These are phyloP conservation scores for Salix purpurea DNA, from an alignment of 345 rosid genomes.

Conservation along the genomic window DNA sequence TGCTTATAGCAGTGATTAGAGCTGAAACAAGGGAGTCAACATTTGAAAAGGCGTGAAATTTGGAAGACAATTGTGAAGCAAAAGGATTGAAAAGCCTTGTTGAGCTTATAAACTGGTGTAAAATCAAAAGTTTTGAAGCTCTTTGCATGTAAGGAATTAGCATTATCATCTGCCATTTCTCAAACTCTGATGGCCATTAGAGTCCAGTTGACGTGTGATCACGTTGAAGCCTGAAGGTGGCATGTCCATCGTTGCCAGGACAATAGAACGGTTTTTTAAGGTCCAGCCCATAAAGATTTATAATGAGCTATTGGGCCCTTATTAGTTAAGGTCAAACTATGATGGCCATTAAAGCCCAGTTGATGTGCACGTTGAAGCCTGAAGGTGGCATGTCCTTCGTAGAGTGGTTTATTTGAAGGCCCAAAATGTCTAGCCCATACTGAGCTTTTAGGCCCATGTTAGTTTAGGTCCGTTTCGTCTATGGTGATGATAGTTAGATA, in stretches of 20 bases:
- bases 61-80: constrained; percentile 12
- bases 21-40: constrained; percentile 42
- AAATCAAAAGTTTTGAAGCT: constrained; percentile 1
- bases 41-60: constrained; percentile 15
- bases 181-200: background rate
- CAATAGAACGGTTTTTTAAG: background rate
- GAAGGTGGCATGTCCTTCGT: background rate
- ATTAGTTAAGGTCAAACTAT: background rate
- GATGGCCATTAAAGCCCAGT: background rate
- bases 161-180: constrained; percentile 25
- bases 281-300: background rate
- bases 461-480: background rate
- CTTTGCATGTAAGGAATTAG: constrained; percentile 7
- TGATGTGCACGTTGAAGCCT: background rate
- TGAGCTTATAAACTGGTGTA: background rate
- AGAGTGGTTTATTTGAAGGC: background rate
- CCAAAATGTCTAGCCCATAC: background rate
- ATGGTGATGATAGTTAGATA: background rate
- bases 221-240: background rate
- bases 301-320: background rate
- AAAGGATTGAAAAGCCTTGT: background rate
- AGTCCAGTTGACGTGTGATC: background rate
- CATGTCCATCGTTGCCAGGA: background rate
- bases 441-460: background rate
- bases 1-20: constrained; percentile 34